A percentile compares a stretch with the other conserved stretches of the same genome.
phyloP scores from a whole-genome alignment of 805 yeast species.

The Isabelozyma gotoi region DNA sequence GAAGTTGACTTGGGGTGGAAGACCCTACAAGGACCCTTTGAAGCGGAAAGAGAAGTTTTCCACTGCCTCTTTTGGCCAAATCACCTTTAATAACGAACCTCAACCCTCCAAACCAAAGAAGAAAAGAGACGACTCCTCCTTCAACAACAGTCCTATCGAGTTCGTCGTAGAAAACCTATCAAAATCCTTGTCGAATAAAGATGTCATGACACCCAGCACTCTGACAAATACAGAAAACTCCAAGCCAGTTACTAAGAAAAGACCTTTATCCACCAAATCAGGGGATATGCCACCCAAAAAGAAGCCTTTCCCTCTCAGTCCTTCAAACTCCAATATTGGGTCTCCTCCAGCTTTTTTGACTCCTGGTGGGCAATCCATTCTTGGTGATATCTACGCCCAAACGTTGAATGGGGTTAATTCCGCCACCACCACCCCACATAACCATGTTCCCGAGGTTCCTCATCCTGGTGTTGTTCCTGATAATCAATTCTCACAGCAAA shows the following conservation, averaged over 20 bases:
- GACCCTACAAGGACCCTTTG: conserved; percentile 54
- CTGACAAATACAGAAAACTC: not conserved
- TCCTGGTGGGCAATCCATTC: conserved; percentile 12
- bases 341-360: conserved; percentile 11
- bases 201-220: not conserved
- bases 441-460: conserved; percentile 15
- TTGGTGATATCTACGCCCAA: conserved; percentile 2
- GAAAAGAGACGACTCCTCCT: not conserved
- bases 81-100: not conserved
- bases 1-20: conserved; percentile 71
- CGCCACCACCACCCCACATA: not conserved
- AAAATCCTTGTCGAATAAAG: not conserved
- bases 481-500: no score
- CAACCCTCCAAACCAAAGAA: not conserved
- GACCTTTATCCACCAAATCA: not conserved
- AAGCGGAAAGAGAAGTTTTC: conserved; percentile 28
- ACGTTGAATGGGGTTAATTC: conserved; percentile 1
- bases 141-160: not conserved
- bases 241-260: not conserved
- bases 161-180: conserved; percentile 3
- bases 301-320: conserved; percentile 1
- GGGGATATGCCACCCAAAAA: conserved; percentile 1
- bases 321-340: not conserved
- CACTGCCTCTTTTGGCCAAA: not conserved
- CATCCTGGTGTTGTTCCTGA: no score